These are phyloP conservation scores for Beauveria scarabaeidicola DNA, from an alignment of 2,329 filamentous ascomycete species.

Conservation along the genomic window DNA sequence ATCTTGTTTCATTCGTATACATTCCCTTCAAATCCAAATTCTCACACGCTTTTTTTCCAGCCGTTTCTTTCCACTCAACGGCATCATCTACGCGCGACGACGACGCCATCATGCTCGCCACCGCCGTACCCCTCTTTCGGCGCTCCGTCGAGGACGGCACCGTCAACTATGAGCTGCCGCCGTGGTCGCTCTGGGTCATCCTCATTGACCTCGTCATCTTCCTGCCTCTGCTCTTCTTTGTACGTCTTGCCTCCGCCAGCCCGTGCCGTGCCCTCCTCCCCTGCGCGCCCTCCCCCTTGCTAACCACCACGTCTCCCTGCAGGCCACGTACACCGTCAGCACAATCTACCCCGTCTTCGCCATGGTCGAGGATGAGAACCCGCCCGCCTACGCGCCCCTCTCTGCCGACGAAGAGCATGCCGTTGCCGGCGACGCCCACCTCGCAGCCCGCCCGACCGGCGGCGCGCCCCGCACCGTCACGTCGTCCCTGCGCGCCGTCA, in stretches of 20 bases:
- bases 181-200: conserved; percentile 26
- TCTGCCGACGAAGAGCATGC: conserved; percentile 29
- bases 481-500: conserved; percentile 41
- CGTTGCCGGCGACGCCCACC: conserved; percentile 24
- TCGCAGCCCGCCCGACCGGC: conserved; percentile 22
- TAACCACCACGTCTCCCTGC: neutral
- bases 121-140: neutral
- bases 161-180: conserved; percentile 21
- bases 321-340: conserved; percentile 44
- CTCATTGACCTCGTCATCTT: conserved; percentile 31
- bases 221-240: conserved; percentile 30
- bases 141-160: conserved; percentile 4
- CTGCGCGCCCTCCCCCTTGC: neutral
- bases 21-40: neutral
- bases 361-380: conserved; percentile 50
- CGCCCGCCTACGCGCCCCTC: conserved; percentile 46
- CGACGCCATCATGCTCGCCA: neutral
- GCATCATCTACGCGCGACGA: neutral
- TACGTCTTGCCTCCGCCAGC: conserved; percentile 20
- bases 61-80: neutral
- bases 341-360: conserved; percentile 45
- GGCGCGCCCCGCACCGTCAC: conserved; percentile 35
- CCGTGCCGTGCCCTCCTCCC: neutral
- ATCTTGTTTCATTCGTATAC: neutral
- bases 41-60: too few species aligned